phyloP scores from a whole-genome alignment of 371 early-diverging fungal species.

The Syncephalastrum racemosum region DNA sequence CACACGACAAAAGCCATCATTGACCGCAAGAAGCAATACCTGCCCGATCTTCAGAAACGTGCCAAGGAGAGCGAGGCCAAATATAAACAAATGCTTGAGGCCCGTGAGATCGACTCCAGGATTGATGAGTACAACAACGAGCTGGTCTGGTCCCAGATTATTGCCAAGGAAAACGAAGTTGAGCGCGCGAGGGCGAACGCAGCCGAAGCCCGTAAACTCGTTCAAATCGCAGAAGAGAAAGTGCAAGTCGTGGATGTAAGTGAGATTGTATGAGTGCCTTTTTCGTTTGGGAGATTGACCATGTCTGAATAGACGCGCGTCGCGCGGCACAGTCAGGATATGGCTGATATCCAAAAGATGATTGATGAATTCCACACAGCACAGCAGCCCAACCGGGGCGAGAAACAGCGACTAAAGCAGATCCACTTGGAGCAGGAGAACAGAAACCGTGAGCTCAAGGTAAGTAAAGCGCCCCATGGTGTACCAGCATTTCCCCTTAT shows the following conservation, averaged over 20 bases:
- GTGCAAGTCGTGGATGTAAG: constrained; percentile 1
- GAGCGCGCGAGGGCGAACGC: constrained; percentile 8
- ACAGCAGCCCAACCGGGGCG: constrained; percentile 1
- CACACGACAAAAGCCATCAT: constrained; percentile 58
- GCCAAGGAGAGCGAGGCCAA: constrained; percentile 61
- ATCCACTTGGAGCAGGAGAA: constrained; percentile 13
- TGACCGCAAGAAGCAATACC: constrained; percentile 47
- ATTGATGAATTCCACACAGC: no score
- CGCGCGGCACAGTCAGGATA: no score
- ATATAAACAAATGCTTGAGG: constrained; percentile 65
- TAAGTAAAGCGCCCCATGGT: background rate
- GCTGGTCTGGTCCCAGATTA: constrained; percentile 77
- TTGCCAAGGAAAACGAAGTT: constrained; percentile 54
- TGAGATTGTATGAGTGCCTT: background rate
- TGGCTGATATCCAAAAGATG: no score
- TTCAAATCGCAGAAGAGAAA: constrained; percentile 1
- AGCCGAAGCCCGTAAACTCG: background rate
- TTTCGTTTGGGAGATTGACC: background rate
- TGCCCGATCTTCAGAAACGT: constrained; percentile 64
- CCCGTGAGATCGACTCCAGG: constrained; percentile 58
- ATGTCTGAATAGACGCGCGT: no score
- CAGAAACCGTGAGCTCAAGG: constrained; percentile 7
- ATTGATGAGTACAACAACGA: constrained; percentile 66
- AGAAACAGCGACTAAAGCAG: constrained; percentile 6
- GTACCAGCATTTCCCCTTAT: no score